Evolutionary conservation across 148 eudicot genomes (phyloP).

Genomic region (Tetragonia tetragonoides): DNA sequence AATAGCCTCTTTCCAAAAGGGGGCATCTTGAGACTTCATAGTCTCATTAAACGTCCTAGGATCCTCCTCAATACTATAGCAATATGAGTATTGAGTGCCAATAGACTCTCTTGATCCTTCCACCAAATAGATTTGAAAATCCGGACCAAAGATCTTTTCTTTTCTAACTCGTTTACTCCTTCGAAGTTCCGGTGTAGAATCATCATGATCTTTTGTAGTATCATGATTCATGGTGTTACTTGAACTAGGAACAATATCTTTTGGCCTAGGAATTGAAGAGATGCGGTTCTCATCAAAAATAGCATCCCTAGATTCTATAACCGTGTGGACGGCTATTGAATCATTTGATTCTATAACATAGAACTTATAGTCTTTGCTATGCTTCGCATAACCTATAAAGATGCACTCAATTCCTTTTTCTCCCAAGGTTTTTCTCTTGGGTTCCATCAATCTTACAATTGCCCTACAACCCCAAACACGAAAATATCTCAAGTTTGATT

Average conservation of each 20-base stretch:
- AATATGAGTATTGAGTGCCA: background rate
- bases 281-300: slow-evolving; percentile 19
- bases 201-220: background rate
- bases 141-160: background rate
- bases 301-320: slow-evolving; percentile 16
- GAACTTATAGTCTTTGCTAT: slow-evolving; percentile 6
- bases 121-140: background rate
- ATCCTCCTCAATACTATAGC: slow-evolving; percentile 3
- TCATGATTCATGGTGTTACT: no score
- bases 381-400: background rate
- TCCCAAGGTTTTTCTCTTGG: slow-evolving; percentile 15
- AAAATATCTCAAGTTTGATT: slow-evolving; percentile 16
- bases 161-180: background rate
- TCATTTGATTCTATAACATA: slow-evolving; percentile 18
- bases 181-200: background rate
- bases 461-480: slow-evolving; percentile 25
- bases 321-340: background rate
- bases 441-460: slow-evolving; percentile 3
- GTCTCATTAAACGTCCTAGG: slow-evolving; percentile 16
- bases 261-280: no score
- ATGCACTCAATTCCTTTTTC: slow-evolving; percentile 6
- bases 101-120: background rate
- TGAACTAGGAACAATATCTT: no score
- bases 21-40: slow-evolving; percentile 3
- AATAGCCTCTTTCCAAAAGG: slow-evolving; percentile 13